Evolutionary conservation across 148 eudicot species (phyloP), one percentile per base, ranked within the genome.

Genomic region (Rhododendron vialii): DNA sequence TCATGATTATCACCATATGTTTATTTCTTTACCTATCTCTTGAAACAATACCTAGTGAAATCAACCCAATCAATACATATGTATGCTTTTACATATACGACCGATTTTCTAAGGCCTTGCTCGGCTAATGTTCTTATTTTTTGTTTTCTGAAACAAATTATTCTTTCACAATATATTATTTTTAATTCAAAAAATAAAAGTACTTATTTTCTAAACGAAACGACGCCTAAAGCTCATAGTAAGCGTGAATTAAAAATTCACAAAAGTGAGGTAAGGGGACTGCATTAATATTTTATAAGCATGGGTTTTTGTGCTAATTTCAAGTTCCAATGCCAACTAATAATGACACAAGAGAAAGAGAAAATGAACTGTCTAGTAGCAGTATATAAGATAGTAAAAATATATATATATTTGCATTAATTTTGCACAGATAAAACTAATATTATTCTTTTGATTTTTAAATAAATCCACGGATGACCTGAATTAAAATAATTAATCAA

Each of bases 311-410:
- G 90, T 89, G 90, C 85, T 84, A 41, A 41, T 41, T 81, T 53
- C 90, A 90, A 91, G 88, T 91, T 78, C 89, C 93, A 81, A 91
- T 45, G 93, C 90, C 90, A 90, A 86, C 89, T 90, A 88, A 88
- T 88, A 90, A 88, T 91, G 93, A 90, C 88, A 91, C 47, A 24
- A 89, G 86, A 88, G 78, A 78, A 84, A 88, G 81, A 75, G n/a
- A 78, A 63, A n/a, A 81, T 18, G 71, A 75, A 86, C 80, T 74
- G 78, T 88, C 88, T 73, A 36, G 78, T 84, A 86, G 84, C 71
- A 71, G 38, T 30, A 71, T 18, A 47, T 24, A 43, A 28, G 24
- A 75, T 50, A 26, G 26, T 41, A 14, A 43, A 45, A 83, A 45
- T 45, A 83, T 0, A 30, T 30, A 30, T 30, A 30, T 14, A 18